Conservation (phyloP, 495 filamentous ascomycete species). For the Neurospora sp. region DNA sequence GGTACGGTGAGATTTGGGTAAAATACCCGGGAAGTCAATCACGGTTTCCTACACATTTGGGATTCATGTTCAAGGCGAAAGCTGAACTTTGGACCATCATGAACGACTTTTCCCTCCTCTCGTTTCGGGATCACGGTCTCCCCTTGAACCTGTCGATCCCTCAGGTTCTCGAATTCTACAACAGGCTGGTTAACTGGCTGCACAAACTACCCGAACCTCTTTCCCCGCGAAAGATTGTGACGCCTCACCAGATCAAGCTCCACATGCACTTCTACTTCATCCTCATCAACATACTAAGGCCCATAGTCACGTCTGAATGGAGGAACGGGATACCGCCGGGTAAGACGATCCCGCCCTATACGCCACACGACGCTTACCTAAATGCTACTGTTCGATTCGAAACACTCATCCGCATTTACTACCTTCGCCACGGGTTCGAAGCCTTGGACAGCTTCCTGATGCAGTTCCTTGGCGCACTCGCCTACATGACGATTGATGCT, state of each 20-base stretch:
- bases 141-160: conserved; percentile 5
- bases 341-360: neutral
- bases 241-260: conserved; percentile 29
- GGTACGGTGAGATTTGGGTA: conserved; percentile 31
- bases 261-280: conserved; percentile 21
- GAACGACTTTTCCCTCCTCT: conserved; percentile 15
- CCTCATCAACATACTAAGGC: conserved; percentile 15
- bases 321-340: neutral
- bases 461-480: conserved; percentile 23
- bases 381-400: conserved; percentile 23
- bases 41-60: conserved; percentile 16
- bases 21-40: conserved; percentile 21
- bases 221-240: conserved; percentile 21
- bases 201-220: conserved; percentile 23
- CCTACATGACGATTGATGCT: conserved; percentile 19
- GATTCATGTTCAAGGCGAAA: conserved; percentile 21
- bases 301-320: conserved; percentile 12
- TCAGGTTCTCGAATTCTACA: conserved; percentile 21
- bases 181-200: conserved; percentile 17
- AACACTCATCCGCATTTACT: conserved; percentile 30
- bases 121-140: conserved; percentile 7
- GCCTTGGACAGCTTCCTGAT: conserved; percentile 22
- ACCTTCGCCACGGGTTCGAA: conserved; percentile 32
- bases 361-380: conserved; percentile 11
- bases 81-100: conserved; percentile 25